Base-by-base conservation (phyloP, 352 stramenopile species). In the Phytophthora fragariae region DNA sequence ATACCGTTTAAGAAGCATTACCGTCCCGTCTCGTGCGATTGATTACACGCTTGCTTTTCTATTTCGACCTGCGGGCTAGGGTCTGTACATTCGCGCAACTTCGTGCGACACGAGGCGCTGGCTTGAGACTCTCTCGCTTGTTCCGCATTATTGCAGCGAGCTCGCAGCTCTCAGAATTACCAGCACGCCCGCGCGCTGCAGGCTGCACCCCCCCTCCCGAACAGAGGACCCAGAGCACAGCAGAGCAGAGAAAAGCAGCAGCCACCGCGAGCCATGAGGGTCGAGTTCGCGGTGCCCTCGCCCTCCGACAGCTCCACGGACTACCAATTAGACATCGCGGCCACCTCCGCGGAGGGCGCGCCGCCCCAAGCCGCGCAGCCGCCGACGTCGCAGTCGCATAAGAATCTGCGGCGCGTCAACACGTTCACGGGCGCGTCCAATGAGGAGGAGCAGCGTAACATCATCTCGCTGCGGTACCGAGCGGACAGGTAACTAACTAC, bases 391-490 rank as follows among this genome's bases (percentile, higher is more conserved):
- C 72, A 75, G 55, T n/a, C 70, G n/a, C 49, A 77, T 52, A 87
- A 87, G 54, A 79, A 63, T 47, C 64, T 93, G 63, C 85, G 88
- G 7, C 83, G 86, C 62, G 79, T 80, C 54, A 90, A 93, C 70
- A 92, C 86, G 70, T 93, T 95, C 75, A 91, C 85, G 14, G 75
- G 73, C 17, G 80, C 70, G 66, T 58, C 73, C 17, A 90, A 83
- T 17, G 86, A 94, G 41, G 86, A 94, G 33, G 89, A 96, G 68
- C 86, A 93, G 69, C 88, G 87, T 70, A 94, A 96, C 64, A 96
- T 93, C 61, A 94, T 96, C 53, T 96, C 89, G 53, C 77, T 96
- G 54, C 89, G 89, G 37, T 96, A 94, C 71, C 89, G 89, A 11
- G 89, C 89, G 39, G 89, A 96, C 65, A 90, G 78, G 78, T 85